Evolutionary conservation across 345 rosid species (phyloP).

Genomic region (Citrus mangshanensis): DNA sequence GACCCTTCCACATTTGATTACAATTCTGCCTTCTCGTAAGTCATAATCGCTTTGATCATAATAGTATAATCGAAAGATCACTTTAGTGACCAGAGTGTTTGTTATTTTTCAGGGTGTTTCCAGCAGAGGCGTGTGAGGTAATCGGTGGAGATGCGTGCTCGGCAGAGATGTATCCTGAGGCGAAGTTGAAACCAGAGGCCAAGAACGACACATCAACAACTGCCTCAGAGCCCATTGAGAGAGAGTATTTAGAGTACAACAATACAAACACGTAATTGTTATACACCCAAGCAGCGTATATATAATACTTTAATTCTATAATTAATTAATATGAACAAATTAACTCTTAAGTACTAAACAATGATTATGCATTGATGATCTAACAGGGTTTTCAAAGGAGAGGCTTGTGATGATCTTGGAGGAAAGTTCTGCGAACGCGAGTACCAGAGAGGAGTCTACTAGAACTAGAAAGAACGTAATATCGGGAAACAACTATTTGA

Average conservation of each 20-base stretch:
- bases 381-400: conserved; percentile 35
- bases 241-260: conserved; percentile 34
- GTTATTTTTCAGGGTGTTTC: conserved; percentile 48
- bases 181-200: conserved; percentile 24
- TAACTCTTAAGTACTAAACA: background rate
- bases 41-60: background rate
- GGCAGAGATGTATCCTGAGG: conserved; percentile 69
- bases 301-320: background rate
- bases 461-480: background rate
- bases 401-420: conserved; percentile 38
- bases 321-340: background rate
- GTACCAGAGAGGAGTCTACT: conserved; percentile 30
- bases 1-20: conserved; percentile 47
- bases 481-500: background rate
- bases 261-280: conserved; percentile 30
- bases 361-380: background rate
- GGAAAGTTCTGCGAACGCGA: conserved; percentile 29
- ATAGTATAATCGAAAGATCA: no score
- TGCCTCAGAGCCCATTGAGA: conserved; percentile 17
- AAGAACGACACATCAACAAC: background rate
- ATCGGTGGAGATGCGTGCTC: conserved; percentile 67
- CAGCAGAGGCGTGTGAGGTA: conserved; percentile 82
- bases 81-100: background rate
- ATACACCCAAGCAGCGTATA: background rate
- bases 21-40: conserved; percentile 51